Base-by-base conservation (phyloP, 1,284 basidiomycete genomes). In the Mycena citricolor region DNA sequence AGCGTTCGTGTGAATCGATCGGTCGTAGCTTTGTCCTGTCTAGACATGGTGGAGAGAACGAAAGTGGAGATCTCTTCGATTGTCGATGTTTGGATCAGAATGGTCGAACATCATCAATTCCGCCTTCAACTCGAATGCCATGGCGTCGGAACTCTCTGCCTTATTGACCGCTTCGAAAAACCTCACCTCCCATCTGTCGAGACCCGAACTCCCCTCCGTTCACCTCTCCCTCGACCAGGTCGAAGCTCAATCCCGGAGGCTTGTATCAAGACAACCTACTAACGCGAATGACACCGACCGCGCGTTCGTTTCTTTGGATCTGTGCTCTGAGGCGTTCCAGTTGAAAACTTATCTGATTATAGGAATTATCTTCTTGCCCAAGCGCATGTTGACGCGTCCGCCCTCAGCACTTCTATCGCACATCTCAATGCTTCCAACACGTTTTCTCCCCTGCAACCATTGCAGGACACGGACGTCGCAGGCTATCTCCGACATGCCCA, bases 191-290 rank as follows among this genome's bases (percentile, higher is more conserved):
- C 86, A 91, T 61, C 67, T 90, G 23, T 75, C 82, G 6, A 73
- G 78, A 30, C 83, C 86, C 4, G 88, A 93, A 54, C 68, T 97
- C 1, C 93, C 93, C 7, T 79, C 84, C 4, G 84, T 97, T 25
- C 82, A 90, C 52, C 82, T 95, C 36, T 89, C 89, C 4, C 74
- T 97, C 29, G 91, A 94, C 65, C 91, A 97, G 68, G 89, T 97
- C 54, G 91, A 97, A 62, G 84, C 85, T 0, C 90, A 94, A 65
- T 90, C 87, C 1, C 74, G 90, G 17, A 74, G 86, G 33, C 79
- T 93, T 16, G 86, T 90, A 12, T 79, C 83, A 28, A 76, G 81
- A 37, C 83, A 86, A 58, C 77, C 80, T 8, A 76, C 72, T 22
- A 69, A 76, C 23, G 70, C 82, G 5, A 70, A 73, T 37, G 85